Base-by-base conservation (phyloP, 306 rosid genomes). In the Macrotyloma uniflorum region DNA sequence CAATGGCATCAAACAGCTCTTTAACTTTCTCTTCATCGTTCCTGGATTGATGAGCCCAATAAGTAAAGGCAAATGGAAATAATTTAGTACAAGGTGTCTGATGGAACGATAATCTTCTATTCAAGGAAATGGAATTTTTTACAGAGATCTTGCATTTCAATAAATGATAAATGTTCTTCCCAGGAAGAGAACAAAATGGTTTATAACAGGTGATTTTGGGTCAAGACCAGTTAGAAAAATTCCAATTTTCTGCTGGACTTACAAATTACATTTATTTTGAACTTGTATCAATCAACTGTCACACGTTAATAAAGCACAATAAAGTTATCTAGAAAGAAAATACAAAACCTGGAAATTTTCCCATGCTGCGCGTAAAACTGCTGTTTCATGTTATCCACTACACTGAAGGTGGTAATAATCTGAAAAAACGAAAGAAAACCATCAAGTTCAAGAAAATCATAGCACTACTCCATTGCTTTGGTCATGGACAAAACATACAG, bases 371-470 rank as follows among this genome's bases (percentile, higher is more conserved):
- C 89, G 57, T 86, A 87, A 85, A 91, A 93, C 66, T 96, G 98
- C 79, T 90, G 93, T 74, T 91, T 93, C 97, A 93, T 90, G 87
- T 90, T 88, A 85, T 96, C 98, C 80, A 96, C 94, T 36, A 93
- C 99, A 76, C 98, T 91, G 90, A 96, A 93, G 81, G 94, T 96
- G 67, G 99, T 86, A 79, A 96, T 88, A 61, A 96, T 91, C 99
- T 96, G 93, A 77, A 87, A 83, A 61, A 87, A 77, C 14, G 66
- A 20, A 55, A 83, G 14, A 81, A 68, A 72, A 77, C 58, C 43
- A 75, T 8, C 45, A 43, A 63, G 47, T 69, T 42, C 19, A 63
- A 42, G 43, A 16, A 63, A 51, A 85, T 14, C 70, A 55, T 11
- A 51, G 24, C 19, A 66, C 50, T 7, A 32, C 19, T 63, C 30